Evolutionary conservation across 768 basidiomycete species (phyloP).

Genomic region (Trichaptum fuscoviolaceum): DNA sequence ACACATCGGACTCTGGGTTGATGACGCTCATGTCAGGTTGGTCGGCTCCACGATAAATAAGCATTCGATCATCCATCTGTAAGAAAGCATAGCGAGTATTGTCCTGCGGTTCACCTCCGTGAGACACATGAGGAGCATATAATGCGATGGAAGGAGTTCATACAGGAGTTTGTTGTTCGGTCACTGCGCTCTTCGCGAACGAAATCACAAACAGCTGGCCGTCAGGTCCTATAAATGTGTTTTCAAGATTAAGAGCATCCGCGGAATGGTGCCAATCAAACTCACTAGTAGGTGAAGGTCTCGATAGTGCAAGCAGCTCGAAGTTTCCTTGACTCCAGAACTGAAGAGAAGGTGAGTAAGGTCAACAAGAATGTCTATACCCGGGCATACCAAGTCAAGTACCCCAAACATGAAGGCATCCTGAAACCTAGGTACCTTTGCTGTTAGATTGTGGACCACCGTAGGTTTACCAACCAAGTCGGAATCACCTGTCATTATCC

Average conservation of each 20-base stretch:
- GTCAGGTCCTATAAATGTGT: conserved; percentile 39
- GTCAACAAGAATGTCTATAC: conserved; percentile 5
- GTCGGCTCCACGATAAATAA: conserved; percentile 93
- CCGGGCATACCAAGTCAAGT: conserved; percentile 53
- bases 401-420: conserved; percentile 87
- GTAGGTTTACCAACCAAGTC: conserved; percentile 8
- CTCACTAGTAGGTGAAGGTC: conserved; percentile 46
- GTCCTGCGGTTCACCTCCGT: conserved; percentile 48
- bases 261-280: conserved; percentile 6
- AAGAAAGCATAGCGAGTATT: conserved; percentile 95
- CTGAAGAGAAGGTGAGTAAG: conserved; percentile 31
- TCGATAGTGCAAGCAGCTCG: conserved; percentile 75
- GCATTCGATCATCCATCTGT: conserved; percentile 89
- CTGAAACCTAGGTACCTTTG: conserved; percentile 47
- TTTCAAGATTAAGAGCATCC: conserved; percentile 8
- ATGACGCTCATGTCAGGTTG: conserved; percentile 98
- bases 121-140: conserved; percentile 3
- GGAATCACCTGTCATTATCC: conserved; percentile 46
- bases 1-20: conserved; percentile 95
- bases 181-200: conserved; percentile 92
- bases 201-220: conserved; percentile 81
- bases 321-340: conserved; percentile 95
- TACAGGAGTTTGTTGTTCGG: conserved; percentile 88
- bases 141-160: conserved; percentile 20
- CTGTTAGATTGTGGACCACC: conserved; percentile 9